Evolutionary conservation across 768 basidiomycete species (phyloP).

Genomic region (Boletellus ananiceps): DNA sequence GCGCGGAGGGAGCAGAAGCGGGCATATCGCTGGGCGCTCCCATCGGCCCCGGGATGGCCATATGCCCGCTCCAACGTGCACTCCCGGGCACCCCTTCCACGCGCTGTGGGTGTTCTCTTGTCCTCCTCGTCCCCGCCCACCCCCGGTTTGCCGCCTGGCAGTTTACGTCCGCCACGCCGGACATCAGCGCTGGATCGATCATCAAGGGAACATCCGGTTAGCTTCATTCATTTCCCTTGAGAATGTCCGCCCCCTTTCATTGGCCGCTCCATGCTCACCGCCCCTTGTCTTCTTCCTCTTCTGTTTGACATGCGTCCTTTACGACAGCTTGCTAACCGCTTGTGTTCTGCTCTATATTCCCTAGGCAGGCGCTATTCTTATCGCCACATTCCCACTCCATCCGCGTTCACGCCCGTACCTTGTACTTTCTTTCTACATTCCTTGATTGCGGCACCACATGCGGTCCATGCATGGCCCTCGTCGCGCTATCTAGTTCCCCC

Average conservation of each 20-base stretch:
- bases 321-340: conserved; percentile 13
- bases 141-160: not conserved
- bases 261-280: not conserved
- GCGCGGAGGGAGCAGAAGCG: not conserved
- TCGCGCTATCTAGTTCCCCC: conserved; percentile 37
- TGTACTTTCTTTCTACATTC: conserved; percentile 14
- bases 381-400: conserved; percentile 20
- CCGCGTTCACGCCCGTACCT: conserved; percentile 7
- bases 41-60: conserved; percentile 18
- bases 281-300: conserved; percentile 8
- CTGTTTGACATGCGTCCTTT: conserved; percentile 10
- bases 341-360: conserved; percentile 13
- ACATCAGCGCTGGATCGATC: conserved; percentile 18
- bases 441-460: conserved; percentile 27
- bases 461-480: conserved; percentile 42
- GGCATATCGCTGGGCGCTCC: not conserved
- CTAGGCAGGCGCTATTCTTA: conserved; percentile 7
- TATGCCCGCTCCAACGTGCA: conserved; percentile 9
- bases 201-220: conserved; percentile 20
- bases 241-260: conserved; percentile 12
- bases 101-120: too few relatives aligned
- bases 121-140: not conserved
- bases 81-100: not conserved
- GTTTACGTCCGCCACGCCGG: not conserved
- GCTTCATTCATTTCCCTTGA: conserved; percentile 24